Evolutionary conservation across 2,329 filamentous ascomycete genomes (phyloP).

Genomic region (Taxawa tesnikishii): DNA sequence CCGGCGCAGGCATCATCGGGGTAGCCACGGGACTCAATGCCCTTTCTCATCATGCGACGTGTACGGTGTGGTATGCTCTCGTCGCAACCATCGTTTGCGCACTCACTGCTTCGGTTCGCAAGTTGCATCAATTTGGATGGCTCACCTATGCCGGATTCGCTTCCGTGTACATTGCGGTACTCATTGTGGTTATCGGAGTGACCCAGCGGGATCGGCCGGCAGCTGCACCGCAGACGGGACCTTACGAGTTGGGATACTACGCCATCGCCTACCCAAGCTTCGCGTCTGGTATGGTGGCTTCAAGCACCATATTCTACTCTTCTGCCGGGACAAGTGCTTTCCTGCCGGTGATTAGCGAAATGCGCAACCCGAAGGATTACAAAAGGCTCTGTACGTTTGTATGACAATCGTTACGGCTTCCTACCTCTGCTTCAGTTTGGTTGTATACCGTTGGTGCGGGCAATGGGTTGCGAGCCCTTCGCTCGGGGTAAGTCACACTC

Average conservation of each 20-base stretch:
- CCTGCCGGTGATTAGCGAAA: conserved; percentile 53
- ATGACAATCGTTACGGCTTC: conserved; percentile 45
- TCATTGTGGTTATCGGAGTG: conserved; percentile 36
- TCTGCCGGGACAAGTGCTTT: conserved; percentile 49
- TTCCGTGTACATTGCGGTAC: conserved; percentile 41
- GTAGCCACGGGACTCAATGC: conserved; percentile 49
- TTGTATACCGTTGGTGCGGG: conserved; percentile 51
- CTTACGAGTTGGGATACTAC: conserved; percentile 47
- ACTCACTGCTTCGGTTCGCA: conserved; percentile 40
- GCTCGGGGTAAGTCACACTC: conserved; percentile 27
- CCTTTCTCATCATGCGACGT: conserved; percentile 44
- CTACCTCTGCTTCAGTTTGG: conserved; percentile 47
- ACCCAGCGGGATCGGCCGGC: conserved; percentile 46
- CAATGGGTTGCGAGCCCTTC: conserved; percentile 51
- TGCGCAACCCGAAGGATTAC: conserved; percentile 47
- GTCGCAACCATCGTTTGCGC: conserved; percentile 40
- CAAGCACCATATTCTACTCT: conserved; percentile 48
- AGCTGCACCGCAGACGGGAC: conserved; percentile 45
- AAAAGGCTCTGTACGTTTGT: conserved; percentile 46
- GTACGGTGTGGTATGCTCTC: conserved; percentile 46
- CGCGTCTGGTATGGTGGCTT: conserved; percentile 44
- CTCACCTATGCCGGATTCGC: conserved; percentile 49
- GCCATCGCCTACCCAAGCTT: conserved; percentile 46
- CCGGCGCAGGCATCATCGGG: conserved; percentile 46
- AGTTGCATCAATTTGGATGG: conserved; percentile 49